Conservation (phyloP, 2,329 filamentous ascomycete species). For the Didymosphaeria variabile region DNA sequence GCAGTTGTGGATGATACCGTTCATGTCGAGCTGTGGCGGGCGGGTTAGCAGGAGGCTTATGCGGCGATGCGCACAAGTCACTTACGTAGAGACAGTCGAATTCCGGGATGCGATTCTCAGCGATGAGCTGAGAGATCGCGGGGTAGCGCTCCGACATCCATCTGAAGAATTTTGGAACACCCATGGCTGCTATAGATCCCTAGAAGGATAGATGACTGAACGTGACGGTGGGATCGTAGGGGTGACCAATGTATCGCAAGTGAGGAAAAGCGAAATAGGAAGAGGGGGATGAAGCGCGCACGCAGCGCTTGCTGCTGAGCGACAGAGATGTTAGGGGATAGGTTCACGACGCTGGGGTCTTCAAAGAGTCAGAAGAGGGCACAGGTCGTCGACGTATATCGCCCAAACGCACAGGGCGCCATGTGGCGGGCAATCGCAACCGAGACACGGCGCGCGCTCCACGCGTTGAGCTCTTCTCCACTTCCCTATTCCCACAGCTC, state of each 20-base stretch:
- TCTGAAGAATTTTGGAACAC: constrained; percentile 93
- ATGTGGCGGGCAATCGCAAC: constrained; percentile 5
- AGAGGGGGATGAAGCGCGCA: constrained; percentile 32
- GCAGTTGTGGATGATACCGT: constrained; percentile 98
- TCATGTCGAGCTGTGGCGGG: constrained; percentile 80
- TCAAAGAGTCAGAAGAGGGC: constrained; percentile 42
- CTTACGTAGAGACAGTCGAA: constrained; percentile 94
- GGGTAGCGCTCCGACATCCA: constrained; percentile 99
- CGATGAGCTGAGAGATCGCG: constrained; percentile 96
- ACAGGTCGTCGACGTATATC: neutral
- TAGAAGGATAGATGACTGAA: constrained; percentile 24
- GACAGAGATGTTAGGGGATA: constrained; percentile 30
- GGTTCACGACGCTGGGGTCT: constrained; percentile 52
- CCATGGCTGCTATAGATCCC: constrained; percentile 56
- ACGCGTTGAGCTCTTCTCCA: constrained; percentile 19
- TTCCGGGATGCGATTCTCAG: constrained; percentile 98
- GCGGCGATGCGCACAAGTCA: constrained; percentile 6
- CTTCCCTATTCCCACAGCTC: neutral
- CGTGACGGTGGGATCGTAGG: constrained; percentile 14
- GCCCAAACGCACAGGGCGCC: constrained; percentile 9
- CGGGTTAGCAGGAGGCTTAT: constrained; percentile 21
- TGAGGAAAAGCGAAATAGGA: constrained; percentile 21
- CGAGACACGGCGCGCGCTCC: neutral
- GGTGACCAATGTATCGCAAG: neutral
- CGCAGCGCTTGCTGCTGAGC: constrained; percentile 29